Evolutionary conservation across 2,329 filamentous ascomycete genomes (phyloP), one percentile per base, ranked within the genome.

Genomic region (Fusarium sarcochroum): DNA sequence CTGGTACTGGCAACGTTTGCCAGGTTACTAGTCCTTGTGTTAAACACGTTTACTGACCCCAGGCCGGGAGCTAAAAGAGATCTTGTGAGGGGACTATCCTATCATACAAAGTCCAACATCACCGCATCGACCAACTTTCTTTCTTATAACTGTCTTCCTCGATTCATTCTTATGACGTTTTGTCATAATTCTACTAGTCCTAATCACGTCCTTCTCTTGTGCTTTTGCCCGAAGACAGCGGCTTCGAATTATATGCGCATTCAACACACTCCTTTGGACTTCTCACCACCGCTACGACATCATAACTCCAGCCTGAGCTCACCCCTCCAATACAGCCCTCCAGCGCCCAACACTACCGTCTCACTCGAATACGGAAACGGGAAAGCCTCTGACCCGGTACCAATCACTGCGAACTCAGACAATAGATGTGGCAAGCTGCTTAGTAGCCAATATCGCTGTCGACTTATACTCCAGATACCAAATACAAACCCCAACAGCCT

Each of bases 11-110:
- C 63, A 69, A 69, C 58, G 60, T 57, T 66, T 66, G 57, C 69
- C 60, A 60, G 66, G 68, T 74, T 72, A 66, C 61, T 74, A 72
- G 68, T 57, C 61, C 63, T 72, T 70, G 63, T 70, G 60, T 74
- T 74, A 74, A 74, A 74, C 74, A 73, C 70, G 55, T 70, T 66
- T 71, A 71, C 61, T 66, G 58, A 74, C 72, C 71, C 71, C 71
- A 63, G 69, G 66, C 72, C 72, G 59, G 70, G 66, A 73, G 50
- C 69, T 69, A 73, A 74, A 54, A 66, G 61, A 65, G 58, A 70
- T 74, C 68, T 71, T 69, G 57, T 52, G 60, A 68, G 64, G 69
- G 70, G 69, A 65, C 58, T 59, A 63, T 63, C 66, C 67, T 70
- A 71, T 70, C 55, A 70, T 74, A 73, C 71, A 73, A 73, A 74